Evolutionary conservation across 441 rosid species (phyloP).

Genomic region (Brassica hybrid): DNA sequence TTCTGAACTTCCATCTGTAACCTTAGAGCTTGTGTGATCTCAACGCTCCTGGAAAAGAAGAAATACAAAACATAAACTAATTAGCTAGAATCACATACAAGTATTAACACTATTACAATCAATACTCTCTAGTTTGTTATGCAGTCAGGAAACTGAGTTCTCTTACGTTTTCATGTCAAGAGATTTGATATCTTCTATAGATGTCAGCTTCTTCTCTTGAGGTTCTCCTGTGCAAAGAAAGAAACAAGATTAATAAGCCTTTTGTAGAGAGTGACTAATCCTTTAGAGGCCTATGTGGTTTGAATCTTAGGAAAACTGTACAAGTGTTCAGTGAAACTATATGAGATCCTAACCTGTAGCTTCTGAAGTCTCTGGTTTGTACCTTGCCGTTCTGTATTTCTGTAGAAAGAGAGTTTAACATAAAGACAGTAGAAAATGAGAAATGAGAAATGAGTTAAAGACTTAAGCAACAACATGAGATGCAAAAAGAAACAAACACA

Average conservation of each 20-base stretch:
- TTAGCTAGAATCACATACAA: background rate
- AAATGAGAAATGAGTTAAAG: background rate
- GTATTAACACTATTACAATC: background rate
- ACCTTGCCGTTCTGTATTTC: constrained; percentile 87
- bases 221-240: constrained; percentile 55
- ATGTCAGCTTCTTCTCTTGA: constrained; percentile 60
- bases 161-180: constrained; percentile 84
- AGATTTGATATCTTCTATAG: constrained; percentile 69
- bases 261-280: background rate
- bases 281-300: constrained; percentile 23
- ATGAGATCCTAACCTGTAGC: constrained; percentile 45
- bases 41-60: constrained; percentile 56
- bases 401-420: constrained; percentile 11
- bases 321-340: constrained; percentile 43
- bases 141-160: background rate
- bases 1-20: constrained; percentile 95
- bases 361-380: constrained; percentile 79
- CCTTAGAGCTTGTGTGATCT: constrained; percentile 82
- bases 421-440: constrained; percentile 15
- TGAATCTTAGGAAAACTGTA: background rate
- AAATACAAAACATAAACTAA: background rate
- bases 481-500: background rate
- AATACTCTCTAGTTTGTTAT: background rate
- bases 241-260: constrained; percentile 15
- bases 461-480: too few relatives aligned